phyloP scores from a whole-genome alignment of 306 rosid species.

The Neltuma alba region DNA sequence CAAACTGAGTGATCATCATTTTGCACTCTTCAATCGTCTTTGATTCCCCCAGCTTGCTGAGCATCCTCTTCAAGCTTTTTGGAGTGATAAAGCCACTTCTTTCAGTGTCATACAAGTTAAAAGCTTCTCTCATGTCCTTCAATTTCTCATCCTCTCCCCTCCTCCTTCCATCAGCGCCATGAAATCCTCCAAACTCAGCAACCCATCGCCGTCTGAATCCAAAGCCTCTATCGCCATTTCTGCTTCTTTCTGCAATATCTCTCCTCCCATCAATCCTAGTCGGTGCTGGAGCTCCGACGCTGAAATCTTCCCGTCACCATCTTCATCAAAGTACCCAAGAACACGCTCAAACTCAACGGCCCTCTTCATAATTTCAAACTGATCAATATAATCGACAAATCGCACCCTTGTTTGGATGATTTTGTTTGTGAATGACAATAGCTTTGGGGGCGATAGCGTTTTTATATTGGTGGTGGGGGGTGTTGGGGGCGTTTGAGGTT shows the following conservation, averaged over 20 bases:
- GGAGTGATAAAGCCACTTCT: conserved; percentile 76
- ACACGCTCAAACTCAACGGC: conserved; percentile 51
- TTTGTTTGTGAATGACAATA: neutral
- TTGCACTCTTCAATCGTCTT: conserved; percentile 64
- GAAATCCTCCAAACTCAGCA: conserved; percentile 65
- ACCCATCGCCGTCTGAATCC: conserved; percentile 87
- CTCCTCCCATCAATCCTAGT: conserved; percentile 54
- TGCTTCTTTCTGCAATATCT: conserved; percentile 50
- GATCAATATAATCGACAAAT: neutral
- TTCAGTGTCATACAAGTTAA: conserved; percentile 63
- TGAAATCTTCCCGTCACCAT: conserved; percentile 85
- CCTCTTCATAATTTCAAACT: neutral
- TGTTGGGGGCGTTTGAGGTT: neutral
- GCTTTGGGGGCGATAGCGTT: neutral
- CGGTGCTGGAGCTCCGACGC: conserved; percentile 54
- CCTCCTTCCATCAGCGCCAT: conserved; percentile 49
- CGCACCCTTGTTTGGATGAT: neutral
- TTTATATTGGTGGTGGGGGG: neutral
- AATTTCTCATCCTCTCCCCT: conserved; percentile 67
- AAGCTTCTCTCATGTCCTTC: conserved; percentile 73
- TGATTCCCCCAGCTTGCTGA: conserved; percentile 62
- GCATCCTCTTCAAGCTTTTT: conserved; percentile 72
- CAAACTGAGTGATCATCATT: conserved; percentile 65
- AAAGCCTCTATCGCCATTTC: conserved; percentile 57
- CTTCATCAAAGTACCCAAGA: conserved; percentile 68